Evolutionary conservation across 2,329 filamentous ascomycete species (phyloP), one percentile per base, ranked within the genome.

Genomic region (Tolypocladium tundrense): DNA sequence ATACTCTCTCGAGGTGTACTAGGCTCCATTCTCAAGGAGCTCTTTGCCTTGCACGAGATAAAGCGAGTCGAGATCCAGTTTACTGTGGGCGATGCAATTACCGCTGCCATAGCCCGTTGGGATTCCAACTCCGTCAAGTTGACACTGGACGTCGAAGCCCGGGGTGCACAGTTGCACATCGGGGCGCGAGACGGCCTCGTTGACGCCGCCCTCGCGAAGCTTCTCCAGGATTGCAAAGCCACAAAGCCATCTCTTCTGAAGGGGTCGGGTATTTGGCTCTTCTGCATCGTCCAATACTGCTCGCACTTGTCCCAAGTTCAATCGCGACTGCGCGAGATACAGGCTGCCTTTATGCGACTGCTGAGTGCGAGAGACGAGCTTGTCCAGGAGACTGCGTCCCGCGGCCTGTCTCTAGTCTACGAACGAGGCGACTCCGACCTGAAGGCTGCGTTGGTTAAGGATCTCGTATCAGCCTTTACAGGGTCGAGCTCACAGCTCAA

Each of bases 211-310:
- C 75, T 96, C 6, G 82, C 89, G 59, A 91, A 87, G 67, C 80
- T 95, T 2, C 78, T 97, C 53, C 75, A 76, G 2, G 88, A 94
- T 66, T 94, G 88, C 74, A 87, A 88, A 65, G 85, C 87, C 10
- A 91, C 90, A 0, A 97, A 97, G 67, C 94, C 94, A 1, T 88
- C 91, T 0, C 77, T 97, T 5, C 86, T 91, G 64, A 96, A 96
- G 69, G 91, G 93, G 3, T 93, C 92, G 0, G 91, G 91, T 0
- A 96, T 99, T 64, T 97, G 94, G 94, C 81, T 97, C 0, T 86
- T 97, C 59, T 96, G 88, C 67, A 75, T 97, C 3, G 86, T 97
- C 10, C 91, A 97, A 68, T 91, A 94, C 70, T 95, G 91, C 68
- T 91, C 91, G 0, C 86, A 92, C 62, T 76, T 91, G n/a, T 69